These are phyloP conservation scores for Aphanomyces astaci DNA, from an alignment of 352 stramenopile species.

Conservation along the genomic window DNA sequence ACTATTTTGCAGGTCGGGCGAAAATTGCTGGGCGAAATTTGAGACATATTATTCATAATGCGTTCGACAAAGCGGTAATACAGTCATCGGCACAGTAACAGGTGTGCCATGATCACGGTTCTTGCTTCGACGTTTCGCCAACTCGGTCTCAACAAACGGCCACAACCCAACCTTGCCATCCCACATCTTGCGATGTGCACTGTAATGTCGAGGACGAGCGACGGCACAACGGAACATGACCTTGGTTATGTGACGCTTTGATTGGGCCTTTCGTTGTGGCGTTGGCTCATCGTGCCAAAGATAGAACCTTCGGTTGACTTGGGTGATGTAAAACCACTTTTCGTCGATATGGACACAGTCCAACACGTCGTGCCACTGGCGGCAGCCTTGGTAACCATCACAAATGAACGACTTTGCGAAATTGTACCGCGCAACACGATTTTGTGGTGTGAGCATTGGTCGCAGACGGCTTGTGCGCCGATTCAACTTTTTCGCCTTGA, in stretches of 20 bases:
- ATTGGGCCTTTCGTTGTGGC: not conserved
- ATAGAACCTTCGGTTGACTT: not conserved
- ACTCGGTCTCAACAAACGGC: not conserved
- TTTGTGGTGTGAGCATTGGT: not conserved
- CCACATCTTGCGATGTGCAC: not conserved
- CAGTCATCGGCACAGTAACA: not conserved
- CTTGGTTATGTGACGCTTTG: constrained; percentile 2
- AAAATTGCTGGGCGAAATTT: too few relatives aligned
- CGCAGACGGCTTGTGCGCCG: not conserved
- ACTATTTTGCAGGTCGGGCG: too few relatives aligned
- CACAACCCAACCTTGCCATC: not conserved
- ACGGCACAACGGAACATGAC: constrained; percentile 3
- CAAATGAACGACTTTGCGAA: not conserved
- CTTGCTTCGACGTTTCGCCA: not conserved
- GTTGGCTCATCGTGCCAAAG: not conserved
- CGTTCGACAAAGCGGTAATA: too few relatives aligned
- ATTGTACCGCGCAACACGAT: not conserved
- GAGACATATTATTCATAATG: too few relatives aligned
- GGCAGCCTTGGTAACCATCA: too few relatives aligned
- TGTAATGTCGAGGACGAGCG: not conserved
- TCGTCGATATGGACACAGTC: constrained; percentile 1
- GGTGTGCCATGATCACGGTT: not conserved
- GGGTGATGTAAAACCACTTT: constrained; percentile 8
- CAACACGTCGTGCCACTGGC: not conserved
- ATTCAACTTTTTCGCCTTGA: not conserved